phyloP scores from a whole-genome alignment of 108 stramenopile genomes.

The Discostella stelligeroides region DNA sequence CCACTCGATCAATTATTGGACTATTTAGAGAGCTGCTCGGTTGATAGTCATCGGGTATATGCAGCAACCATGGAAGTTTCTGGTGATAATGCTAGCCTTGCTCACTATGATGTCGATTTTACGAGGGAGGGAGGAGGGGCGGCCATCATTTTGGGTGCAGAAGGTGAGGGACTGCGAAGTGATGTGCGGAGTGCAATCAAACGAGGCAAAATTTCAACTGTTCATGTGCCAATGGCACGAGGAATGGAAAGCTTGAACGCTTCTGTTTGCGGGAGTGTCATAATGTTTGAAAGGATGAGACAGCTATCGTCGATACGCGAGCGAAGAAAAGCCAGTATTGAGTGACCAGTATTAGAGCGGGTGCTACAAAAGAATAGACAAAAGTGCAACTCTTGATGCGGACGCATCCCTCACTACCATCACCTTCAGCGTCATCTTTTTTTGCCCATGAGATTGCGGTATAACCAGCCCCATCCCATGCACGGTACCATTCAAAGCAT shows the following conservation, averaged over 20 bases:
- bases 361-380: constrained; percentile 27
- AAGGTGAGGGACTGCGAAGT: constrained; percentile 70
- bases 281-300: constrained; percentile 83
- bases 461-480: constrained; percentile 41
- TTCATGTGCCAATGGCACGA: constrained; percentile 82
- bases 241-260: constrained; percentile 89
- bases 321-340: too few species aligned
- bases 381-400: constrained; percentile 1
- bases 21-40: constrained; percentile 46
- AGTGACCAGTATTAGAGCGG: too few species aligned
- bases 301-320: too few species aligned
- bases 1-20: constrained; percentile 26
- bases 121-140: constrained; percentile 25
- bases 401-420: constrained; percentile 10
- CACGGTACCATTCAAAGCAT: constrained; percentile 30
- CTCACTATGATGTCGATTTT: constrained; percentile 62
- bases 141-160: constrained; percentile 81
- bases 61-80: constrained; percentile 75
- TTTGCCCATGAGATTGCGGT: constrained; percentile 7
- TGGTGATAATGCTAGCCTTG: constrained; percentile 33
- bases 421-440: constrained; percentile 26
- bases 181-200: constrained; percentile 58
- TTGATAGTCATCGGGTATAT: constrained; percentile 49
- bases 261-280: constrained; percentile 82
- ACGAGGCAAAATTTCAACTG: constrained; percentile 52